phyloP scores from a whole-genome alignment of 192 early-diverging fungal genomes.

The Thoreauomyces humboldtii region DNA sequence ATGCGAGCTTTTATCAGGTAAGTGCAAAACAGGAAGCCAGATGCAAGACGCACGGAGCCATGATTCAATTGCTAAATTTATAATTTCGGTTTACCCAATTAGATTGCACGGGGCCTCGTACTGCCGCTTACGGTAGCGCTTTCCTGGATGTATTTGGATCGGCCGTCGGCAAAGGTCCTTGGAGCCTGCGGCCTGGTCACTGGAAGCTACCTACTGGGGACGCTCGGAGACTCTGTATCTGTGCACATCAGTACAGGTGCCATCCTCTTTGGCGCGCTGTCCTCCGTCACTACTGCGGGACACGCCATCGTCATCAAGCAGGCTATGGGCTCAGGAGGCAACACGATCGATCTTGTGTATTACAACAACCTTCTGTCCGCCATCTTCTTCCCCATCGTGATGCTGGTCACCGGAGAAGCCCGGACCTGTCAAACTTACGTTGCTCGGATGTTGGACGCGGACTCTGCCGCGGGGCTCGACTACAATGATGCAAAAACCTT shows the following conservation, averaged over 20 bases:
- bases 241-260: slow-evolving; percentile 24
- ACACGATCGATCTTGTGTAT: slow-evolving; percentile 57
- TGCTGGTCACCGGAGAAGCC: slow-evolving; percentile 28
- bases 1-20: slow-evolving; percentile 62
- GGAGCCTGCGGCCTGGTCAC: slow-evolving; percentile 43
- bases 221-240: slow-evolving; percentile 24
- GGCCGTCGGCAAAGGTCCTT: slow-evolving; percentile 26
- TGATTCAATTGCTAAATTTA: no score
- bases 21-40: no score
- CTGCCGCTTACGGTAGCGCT: slow-evolving; percentile 57
- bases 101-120: slow-evolving; percentile 57
- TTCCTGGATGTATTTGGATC: slow-evolving; percentile 35
- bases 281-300: slow-evolving; percentile 51
- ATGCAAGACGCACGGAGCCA: no score
- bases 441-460: no score
- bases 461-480: neutral
- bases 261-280: slow-evolving; percentile 48
- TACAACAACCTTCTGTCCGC: slow-evolving; percentile 58
- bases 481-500: neutral
- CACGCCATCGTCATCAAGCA: slow-evolving; percentile 65
- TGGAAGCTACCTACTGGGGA: slow-evolving; percentile 53
- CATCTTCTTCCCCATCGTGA: slow-evolving; percentile 48
- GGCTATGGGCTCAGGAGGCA: slow-evolving; percentile 41
- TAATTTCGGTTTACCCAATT: neutral
- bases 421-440: neutral